These are phyloP conservation scores for Saccharomycodes ludwigii DNA, from an alignment of 805 yeast species.

Conservation along the genomic window DNA sequence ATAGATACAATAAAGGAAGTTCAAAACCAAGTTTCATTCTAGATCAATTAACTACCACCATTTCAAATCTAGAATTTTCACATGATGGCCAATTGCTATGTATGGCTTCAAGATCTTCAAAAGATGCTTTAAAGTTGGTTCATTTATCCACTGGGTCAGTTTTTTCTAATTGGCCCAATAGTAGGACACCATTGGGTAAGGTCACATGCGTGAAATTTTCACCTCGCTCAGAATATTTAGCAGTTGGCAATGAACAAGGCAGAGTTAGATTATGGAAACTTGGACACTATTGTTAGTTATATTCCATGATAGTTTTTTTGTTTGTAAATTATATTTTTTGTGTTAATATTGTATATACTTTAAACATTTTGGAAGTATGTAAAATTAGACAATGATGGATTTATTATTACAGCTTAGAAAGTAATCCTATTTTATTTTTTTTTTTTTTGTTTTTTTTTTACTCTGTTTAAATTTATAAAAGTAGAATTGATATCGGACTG, in stretches of 20 bases:
- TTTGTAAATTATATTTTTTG: too few relatives aligned
- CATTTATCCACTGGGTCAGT: constrained; percentile 83
- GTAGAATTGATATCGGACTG: too few relatives aligned
- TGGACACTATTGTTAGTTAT: constrained; percentile 50
- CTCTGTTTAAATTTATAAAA: too few relatives aligned
- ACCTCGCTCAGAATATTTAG: constrained; percentile 70
- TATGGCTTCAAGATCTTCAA: constrained; percentile 72
- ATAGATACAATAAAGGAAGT: constrained; percentile 26
- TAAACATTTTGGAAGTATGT: too few relatives aligned
- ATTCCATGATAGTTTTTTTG: too few relatives aligned
- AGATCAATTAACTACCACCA: constrained; percentile 72
- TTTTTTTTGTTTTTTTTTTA: too few relatives aligned
- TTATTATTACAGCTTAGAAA: too few relatives aligned
- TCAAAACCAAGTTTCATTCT: constrained; percentile 47
- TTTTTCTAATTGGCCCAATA: constrained; percentile 93
- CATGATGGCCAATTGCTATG: constrained; percentile 84
- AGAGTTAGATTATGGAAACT: constrained; percentile 80
- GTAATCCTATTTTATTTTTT: too few relatives aligned
- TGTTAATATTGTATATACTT: too few relatives aligned
- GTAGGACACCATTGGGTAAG: constrained; percentile 91
- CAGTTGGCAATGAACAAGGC: constrained; percentile 87
- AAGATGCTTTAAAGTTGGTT: constrained; percentile 76
- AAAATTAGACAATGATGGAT: neutral
- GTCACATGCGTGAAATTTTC: constrained; percentile 75
- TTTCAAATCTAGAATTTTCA: constrained; percentile 61